phyloP scores from a whole-genome alignment of 768 basidiomycete species.

The Panus rudis region DNA sequence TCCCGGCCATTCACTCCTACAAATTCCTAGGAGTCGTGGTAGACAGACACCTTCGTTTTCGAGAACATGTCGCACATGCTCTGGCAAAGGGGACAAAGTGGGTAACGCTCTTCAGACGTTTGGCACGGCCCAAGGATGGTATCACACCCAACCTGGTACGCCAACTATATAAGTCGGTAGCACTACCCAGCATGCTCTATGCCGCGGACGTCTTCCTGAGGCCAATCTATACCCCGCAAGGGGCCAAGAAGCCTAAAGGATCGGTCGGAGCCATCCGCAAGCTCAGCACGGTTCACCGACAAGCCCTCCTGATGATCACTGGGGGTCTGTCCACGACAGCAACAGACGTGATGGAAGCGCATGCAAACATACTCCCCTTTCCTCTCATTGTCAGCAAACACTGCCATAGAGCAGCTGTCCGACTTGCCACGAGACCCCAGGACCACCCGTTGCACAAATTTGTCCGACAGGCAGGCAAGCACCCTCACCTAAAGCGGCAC shows the following conservation, averaged over 20 bases:
- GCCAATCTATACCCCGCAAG: not conserved
- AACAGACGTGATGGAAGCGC: constrained; percentile 15
- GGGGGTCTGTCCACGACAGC: constrained; percentile 20
- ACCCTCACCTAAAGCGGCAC: no score
- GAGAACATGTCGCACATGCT: constrained; percentile 11
- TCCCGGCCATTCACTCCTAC: constrained; percentile 12
- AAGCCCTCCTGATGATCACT: constrained; percentile 13
- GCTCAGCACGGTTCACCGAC: constrained; percentile 16
- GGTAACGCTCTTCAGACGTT: constrained; percentile 13
- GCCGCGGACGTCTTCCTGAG: constrained; percentile 20
- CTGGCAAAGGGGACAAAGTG: constrained; percentile 19
- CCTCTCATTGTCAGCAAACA: constrained; percentile 10
- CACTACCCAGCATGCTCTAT: constrained; percentile 27
- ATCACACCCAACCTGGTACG: constrained; percentile 11
- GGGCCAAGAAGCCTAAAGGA: not conserved
- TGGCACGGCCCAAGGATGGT: constrained; percentile 18
- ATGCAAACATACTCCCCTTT: constrained; percentile 15
- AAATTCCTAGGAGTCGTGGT: constrained; percentile 27
- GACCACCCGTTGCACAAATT: constrained; percentile 14
- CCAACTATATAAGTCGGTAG: constrained; percentile 20
- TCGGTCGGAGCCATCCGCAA: constrained; percentile 1
- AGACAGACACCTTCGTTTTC: constrained; percentile 23
- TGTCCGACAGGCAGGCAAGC: no score
- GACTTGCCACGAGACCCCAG: constrained; percentile 15
- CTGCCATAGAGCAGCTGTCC: constrained; percentile 7